Evolutionary conservation across 2,329 filamentous ascomycete genomes (phyloP).

Genomic region (Aspergillus novofumigatus): DNA sequence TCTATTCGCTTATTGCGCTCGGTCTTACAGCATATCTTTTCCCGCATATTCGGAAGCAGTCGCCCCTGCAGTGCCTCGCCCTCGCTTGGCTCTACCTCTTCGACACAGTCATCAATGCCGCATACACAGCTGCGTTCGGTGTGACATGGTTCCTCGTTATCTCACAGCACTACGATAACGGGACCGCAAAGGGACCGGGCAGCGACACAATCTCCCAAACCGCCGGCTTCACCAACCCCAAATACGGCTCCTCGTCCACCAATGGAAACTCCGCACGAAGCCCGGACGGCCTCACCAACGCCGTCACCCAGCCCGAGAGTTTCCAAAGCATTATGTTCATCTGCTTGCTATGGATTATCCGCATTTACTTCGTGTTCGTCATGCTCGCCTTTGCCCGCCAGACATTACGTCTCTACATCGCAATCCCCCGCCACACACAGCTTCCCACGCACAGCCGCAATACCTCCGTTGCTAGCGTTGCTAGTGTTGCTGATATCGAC

Average conservation of each 20-base stretch:
- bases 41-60: conserved; percentile 74
- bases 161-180: conserved; percentile 51
- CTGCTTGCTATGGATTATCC: conserved; percentile 65
- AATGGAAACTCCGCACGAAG: conserved; percentile 43
- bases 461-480: conserved; percentile 45
- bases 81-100: conserved; percentile 82
- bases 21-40: conserved; percentile 64
- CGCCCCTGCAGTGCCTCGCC: conserved; percentile 71
- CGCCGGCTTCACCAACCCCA: conserved; percentile 61
- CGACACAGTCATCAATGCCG: conserved; percentile 75
- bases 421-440: conserved; percentile 36
- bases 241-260: conserved; percentile 57
- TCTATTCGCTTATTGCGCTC: conserved; percentile 75
- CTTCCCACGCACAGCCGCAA: conserved; percentile 41
- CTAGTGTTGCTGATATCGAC: conserved; percentile 43
- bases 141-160: conserved; percentile 81
- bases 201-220: conserved; percentile 57
- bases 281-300: conserved; percentile 54
- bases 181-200: conserved; percentile 45
- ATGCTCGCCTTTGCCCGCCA: conserved; percentile 78
- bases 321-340: conserved; percentile 77
- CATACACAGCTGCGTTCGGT: conserved; percentile 78
- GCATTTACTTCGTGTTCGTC: conserved; percentile 79
- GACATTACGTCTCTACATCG: conserved; percentile 61
- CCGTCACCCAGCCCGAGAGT: conserved; percentile 62